A percentile compares a stretch with the other conserved stretches of the same genome.
Evolutionary conservation across 176 grass and related monocot species (phyloP).

Genomic region (Miscanthus lutarioriparius): DNA sequence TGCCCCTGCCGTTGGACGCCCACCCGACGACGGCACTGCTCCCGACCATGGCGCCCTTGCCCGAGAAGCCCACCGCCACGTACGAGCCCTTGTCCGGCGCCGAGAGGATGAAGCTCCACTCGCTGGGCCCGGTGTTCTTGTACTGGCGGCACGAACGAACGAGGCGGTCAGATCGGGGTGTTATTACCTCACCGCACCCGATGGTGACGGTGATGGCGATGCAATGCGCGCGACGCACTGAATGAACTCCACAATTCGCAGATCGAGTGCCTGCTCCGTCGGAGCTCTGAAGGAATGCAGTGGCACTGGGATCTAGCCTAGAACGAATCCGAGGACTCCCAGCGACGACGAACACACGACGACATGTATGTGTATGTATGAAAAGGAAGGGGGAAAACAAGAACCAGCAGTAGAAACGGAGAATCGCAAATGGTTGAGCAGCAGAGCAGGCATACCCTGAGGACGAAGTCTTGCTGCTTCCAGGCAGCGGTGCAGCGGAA

Average conservation of each 20-base stretch:
- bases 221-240: too few relatives aligned
- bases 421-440: neutral
- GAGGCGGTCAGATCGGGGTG: neutral
- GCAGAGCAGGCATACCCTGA: conserved; percentile 51
- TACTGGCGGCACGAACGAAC: conserved; percentile 43
- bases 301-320: neutral
- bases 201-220: too few relatives aligned
- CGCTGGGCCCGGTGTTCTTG: conserved; percentile 60
- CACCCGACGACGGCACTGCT: conserved; percentile 84
- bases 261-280: neutral
- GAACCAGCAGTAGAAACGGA: neutral
- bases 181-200: too few relatives aligned
- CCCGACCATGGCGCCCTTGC: conserved; percentile 79
- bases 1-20: conserved; percentile 43
- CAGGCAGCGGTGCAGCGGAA: conserved; percentile 68
- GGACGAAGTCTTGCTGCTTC: conserved; percentile 72
- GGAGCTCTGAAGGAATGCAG: neutral
- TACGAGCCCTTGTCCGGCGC: conserved; percentile 68
- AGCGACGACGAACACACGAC: neutral
- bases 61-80: conserved; percentile 77
- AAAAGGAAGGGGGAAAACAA: neutral
- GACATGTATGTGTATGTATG: too few relatives aligned
- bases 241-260: neutral
- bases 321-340: neutral
- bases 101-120: conserved; percentile 93